phyloP scores from a whole-genome alignment of 139 green algal genomes.

The Coccomyxa sp. region DNA sequence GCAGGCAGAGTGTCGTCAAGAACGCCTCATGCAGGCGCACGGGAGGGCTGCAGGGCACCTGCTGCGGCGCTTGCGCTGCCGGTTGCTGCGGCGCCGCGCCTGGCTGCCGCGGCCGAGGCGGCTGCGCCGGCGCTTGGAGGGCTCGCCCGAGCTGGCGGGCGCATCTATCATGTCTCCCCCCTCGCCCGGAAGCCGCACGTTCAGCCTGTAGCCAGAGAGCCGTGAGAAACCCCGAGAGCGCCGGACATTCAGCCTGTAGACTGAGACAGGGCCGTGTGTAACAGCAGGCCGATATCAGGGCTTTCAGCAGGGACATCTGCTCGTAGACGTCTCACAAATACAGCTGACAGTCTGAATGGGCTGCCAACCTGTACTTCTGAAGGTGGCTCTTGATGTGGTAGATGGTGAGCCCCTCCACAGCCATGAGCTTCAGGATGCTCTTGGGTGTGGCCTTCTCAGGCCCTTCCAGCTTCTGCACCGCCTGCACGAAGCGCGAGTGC shows the following conservation, averaged over 20 bases:
- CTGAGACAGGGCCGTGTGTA: no score
- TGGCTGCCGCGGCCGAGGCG: background rate
- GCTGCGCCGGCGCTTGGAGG: background rate
- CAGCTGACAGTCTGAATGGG: no score
- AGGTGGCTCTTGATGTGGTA: conserved; percentile 91
- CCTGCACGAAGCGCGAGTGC: conserved; percentile 63
- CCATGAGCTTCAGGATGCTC: conserved; percentile 56
- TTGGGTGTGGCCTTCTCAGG: conserved; percentile 53
- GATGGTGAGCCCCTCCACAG: conserved; percentile 71
- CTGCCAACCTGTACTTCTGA: conserved; percentile 94
- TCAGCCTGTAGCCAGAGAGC: conserved; percentile 69
- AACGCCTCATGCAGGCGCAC: no score
- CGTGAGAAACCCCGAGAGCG: no score
- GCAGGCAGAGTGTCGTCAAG: no score
- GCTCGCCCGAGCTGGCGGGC: background rate
- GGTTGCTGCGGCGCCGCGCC: conserved; percentile 6
- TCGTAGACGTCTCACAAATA: no score
- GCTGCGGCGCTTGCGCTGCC: conserved; percentile 1
- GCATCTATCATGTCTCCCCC: conserved; percentile 10
- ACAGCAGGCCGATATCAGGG: no score
- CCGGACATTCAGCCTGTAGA: no score
- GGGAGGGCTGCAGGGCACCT: no score
- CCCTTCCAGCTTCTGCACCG: conserved; percentile 61
- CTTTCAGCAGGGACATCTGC: no score
- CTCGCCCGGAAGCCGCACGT: conserved; percentile 58